Evolutionary conservation across 371 early-diverging fungal genomes (phyloP), one percentile per base, ranked within the genome.

Genomic region (Encephalitozoon romaleae): DNA sequence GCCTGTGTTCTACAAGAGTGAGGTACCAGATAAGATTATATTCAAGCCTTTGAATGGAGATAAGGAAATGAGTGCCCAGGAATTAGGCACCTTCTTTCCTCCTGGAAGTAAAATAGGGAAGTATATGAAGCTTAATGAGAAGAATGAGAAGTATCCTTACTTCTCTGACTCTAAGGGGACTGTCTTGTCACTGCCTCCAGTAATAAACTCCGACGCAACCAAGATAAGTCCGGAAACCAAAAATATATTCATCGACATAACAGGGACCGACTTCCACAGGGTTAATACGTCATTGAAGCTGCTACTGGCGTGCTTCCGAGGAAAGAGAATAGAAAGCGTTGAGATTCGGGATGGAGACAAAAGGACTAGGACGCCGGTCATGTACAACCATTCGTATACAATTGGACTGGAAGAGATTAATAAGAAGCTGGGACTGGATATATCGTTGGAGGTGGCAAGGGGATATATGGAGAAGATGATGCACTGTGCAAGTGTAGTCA

Each of bases 181-280:
- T 45, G 94, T 99, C 5, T 87, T 94, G 78, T 94, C 95, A 54
- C 87, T 97, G 68, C 99, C 98, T n/a, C 99, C 99, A 34, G 91
- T 99, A 82, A 96, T 99, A 87, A 99, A 99, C 90, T 89, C 92
- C 74, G 90, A 99, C 67, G 91, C 91, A 83, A 92, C 94, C 74
- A 98, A 97, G 88, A 97, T 99, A 83, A 90, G 89, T 28, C 84
- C 91, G 70, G 86, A 90, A 30, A 98, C 99, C 49, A 93, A 90
- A 87, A 95, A 98, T 81, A 90, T 99, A 52, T 91, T 99, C 76
- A 92, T 99, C 80, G 99, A 99, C 86, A 90, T 92, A 82, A 98
- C 99, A 11, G 96, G 94, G 12, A 95, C 94, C 25, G 96, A 97
- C 84, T 80, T 91, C 74, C 23, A 70, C 47, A 79, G 76, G 67